These are phyloP conservation scores for Eutrema heterophyllum DNA, from an alignment of 345 rosid genomes.

Conservation along the genomic window DNA sequence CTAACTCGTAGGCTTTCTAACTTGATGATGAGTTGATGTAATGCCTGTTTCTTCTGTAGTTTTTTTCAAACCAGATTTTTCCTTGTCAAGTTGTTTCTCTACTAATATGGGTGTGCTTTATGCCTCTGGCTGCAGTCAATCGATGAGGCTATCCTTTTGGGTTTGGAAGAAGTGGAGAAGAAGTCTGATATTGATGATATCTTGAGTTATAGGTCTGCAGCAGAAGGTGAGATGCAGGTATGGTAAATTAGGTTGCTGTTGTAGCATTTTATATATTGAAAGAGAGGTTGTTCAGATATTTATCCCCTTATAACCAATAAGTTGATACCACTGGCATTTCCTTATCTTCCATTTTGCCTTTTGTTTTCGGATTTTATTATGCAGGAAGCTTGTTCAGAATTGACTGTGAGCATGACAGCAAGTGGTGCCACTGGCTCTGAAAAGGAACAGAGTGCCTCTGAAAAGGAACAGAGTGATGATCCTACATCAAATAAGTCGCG, in stretches of 20 bases:
- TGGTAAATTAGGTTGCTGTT: constrained; percentile 23
- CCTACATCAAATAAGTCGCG: constrained; percentile 52
- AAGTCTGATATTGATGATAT: constrained; percentile 81
- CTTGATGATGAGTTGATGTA: constrained; percentile 8
- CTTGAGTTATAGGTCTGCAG: constrained; percentile 75
- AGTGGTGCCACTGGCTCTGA: constrained; percentile 35
- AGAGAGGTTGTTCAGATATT: constrained; percentile 6
- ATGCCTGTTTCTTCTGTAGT: not conserved
- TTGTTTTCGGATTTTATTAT: constrained; percentile 1
- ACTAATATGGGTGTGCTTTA: constrained; percentile 27
- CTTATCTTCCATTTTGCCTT: not conserved
- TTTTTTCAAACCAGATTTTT: not conserved
- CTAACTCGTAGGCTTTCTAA: not conserved
- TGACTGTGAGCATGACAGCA: constrained; percentile 29
- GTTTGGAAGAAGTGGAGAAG: constrained; percentile 88
- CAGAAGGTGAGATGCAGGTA: constrained; percentile 87
- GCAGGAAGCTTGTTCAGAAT: constrained; percentile 52
- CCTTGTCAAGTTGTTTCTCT: constrained; percentile 1
- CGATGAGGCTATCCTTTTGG: constrained; percentile 53
- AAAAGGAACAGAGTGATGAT: constrained; percentile 57
- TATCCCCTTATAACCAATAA: not conserved
- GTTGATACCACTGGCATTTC: constrained; percentile 1
- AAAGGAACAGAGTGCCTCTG: constrained; percentile 44
- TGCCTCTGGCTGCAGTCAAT: constrained; percentile 49
- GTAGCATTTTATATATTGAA: constrained; percentile 4